Percentiles rank a stretch among this genome's conserved stretches.
Evolutionary conservation across 768 basidiomycete species (phyloP).

Genomic region (Auriscalpium orientale): DNA sequence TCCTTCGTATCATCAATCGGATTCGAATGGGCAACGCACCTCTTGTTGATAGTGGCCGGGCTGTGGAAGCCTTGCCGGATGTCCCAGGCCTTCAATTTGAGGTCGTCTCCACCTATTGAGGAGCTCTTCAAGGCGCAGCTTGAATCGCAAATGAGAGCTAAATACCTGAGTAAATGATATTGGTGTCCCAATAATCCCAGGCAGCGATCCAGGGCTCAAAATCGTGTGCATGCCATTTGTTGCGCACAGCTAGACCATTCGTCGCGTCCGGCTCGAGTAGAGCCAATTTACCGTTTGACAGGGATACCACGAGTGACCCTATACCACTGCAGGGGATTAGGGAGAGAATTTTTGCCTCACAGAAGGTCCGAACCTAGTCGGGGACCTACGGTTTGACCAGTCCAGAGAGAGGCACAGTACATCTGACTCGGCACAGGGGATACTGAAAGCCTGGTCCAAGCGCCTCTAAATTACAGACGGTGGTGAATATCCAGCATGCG

Average conservation of each 20-base stretch:
- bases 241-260: conserved; percentile 35
- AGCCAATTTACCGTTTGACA: conserved; percentile 74
- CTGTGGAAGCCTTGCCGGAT: conserved; percentile 49
- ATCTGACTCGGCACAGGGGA: conserved; percentile 44
- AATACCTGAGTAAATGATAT: conserved; percentile 78
- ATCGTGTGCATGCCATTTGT: conserved; percentile 83
- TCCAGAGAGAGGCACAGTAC: conserved; percentile 86
- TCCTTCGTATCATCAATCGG: too few species aligned
- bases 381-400: conserved; percentile 70
- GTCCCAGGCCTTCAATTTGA: conserved; percentile 89
- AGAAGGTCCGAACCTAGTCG: conserved; percentile 34
- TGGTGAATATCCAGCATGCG: not conserved
- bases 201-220: conserved; percentile 91
- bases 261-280: conserved; percentile 45
- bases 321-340: conserved; percentile 28
- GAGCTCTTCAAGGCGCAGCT: too few species aligned
- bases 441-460: conserved; percentile 32
- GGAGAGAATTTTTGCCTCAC: not conserved
- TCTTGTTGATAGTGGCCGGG: conserved; percentile 65
- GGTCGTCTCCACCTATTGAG: conserved; percentile 83
- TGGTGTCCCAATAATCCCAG: conserved; percentile 82
- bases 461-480: conserved; percentile 7
- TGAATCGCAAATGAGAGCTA: not conserved
- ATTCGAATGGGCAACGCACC: too few species aligned
- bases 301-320: conserved; percentile 66